Percentiles rank a stretch among this genome's conserved stretches.
phyloP scores from a whole-genome alignment of 306 rosid genomes.

The Prunus campanulata region DNA sequence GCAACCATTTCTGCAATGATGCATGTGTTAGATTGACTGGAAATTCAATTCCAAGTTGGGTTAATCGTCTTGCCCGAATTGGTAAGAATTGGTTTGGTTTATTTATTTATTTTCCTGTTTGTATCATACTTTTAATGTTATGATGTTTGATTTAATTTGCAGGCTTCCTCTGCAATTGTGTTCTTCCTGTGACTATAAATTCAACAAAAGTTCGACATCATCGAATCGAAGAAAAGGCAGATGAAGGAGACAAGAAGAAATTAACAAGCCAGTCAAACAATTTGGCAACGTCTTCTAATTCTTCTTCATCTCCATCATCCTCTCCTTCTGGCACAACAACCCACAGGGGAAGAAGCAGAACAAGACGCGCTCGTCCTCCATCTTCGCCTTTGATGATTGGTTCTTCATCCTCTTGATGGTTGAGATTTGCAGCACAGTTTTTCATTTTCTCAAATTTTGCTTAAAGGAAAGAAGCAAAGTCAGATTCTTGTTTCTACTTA shows the following conservation, averaged over 20 bases:
- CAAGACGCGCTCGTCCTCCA: conserved; percentile 68
- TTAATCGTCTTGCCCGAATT: conserved; percentile 88
- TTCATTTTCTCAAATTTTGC: neutral
- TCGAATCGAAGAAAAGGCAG: conserved; percentile 53
- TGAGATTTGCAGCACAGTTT: conserved; percentile 1
- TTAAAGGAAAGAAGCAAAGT: neutral
- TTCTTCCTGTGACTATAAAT: conserved; percentile 71
- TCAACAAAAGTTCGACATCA: conserved; percentile 78
- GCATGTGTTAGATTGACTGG: conserved; percentile 72
- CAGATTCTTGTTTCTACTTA: conserved; percentile 3
- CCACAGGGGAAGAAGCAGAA: conserved; percentile 85
- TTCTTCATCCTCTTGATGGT: conserved; percentile 47
- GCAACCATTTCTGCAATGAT: conserved; percentile 84
- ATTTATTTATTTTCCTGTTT: neutral
- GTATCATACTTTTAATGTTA: neutral
- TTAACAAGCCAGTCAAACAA: conserved; percentile 37
- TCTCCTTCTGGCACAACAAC: conserved; percentile 39
- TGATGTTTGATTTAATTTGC: conserved; percentile 11
- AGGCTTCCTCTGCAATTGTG: conserved; percentile 91
- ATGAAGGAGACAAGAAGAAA: conserved; percentile 63
- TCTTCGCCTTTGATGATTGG: conserved; percentile 63
- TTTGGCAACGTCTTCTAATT: conserved; percentile 30
- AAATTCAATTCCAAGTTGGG: conserved; percentile 84
- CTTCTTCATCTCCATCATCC: conserved; percentile 46
- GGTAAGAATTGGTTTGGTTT: conserved; percentile 37